Evolutionary conservation across 768 basidiomycete species (phyloP).

Genomic region (Serendipita sp.): DNA sequence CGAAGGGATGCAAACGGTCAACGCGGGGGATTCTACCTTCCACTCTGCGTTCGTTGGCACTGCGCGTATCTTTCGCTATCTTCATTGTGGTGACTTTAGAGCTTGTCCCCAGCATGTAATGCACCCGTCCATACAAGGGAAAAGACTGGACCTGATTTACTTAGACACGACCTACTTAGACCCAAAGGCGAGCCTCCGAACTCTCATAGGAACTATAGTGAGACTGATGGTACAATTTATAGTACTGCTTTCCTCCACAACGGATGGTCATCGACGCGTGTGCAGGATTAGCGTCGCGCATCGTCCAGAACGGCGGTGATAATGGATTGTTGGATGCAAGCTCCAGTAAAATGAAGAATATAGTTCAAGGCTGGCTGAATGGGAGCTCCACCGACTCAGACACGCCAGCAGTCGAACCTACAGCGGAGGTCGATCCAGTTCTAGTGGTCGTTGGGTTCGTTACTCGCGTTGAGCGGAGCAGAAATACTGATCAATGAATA

Average conservation of each 20-base stretch:
- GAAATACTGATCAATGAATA: slow-evolving; percentile 17
- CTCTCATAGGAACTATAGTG: neutral
- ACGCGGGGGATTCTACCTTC: slow-evolving; percentile 73
- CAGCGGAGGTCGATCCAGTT: slow-evolving; percentile 14
- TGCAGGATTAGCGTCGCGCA: slow-evolving; percentile 54
- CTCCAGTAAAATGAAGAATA: slow-evolving; percentile 16
- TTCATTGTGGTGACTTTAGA: slow-evolving; percentile 90
- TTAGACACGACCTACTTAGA: slow-evolving; percentile 94
- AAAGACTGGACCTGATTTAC: slow-evolving; percentile 73
- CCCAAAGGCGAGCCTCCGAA: slow-evolving; percentile 38
- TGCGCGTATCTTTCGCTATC: slow-evolving; percentile 56
- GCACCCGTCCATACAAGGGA: slow-evolving; percentile 71
- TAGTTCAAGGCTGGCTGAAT: slow-evolving; percentile 30
- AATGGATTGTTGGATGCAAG: slow-evolving; percentile 12
- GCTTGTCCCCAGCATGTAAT: slow-evolving; percentile 76
- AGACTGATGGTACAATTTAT: slow-evolving; percentile 8
- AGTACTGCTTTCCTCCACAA: slow-evolving; percentile 93
- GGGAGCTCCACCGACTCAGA: slow-evolving; percentile 15
- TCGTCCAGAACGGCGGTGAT: slow-evolving; percentile 27
- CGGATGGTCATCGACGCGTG: slow-evolving; percentile 88
- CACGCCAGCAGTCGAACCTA: slow-evolving; percentile 13
- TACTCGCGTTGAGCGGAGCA: neutral
- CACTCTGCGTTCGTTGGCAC: slow-evolving; percentile 58
- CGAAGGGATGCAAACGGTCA: slow-evolving; percentile 75
- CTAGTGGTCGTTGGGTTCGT: slow-evolving; percentile 61